phyloP scores from a whole-genome alignment of 257 asterid species.

The Nicotiana obtusifolia region DNA sequence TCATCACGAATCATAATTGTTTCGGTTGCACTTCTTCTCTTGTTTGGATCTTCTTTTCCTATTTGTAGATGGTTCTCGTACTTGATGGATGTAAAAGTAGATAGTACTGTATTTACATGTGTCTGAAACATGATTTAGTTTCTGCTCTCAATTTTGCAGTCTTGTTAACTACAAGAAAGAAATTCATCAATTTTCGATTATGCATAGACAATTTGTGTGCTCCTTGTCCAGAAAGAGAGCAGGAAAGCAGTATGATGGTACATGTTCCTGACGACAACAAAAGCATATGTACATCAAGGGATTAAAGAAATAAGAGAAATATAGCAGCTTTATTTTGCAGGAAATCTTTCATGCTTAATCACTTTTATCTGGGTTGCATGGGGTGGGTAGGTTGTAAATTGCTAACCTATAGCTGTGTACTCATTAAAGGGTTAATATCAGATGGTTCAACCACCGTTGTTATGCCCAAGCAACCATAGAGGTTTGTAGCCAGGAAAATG shows the following conservation, averaged over 20 bases:
- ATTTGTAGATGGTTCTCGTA: neutral
- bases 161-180: neutral
- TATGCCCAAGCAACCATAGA: too few species aligned
- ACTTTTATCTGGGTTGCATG: neutral
- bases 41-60: too few species aligned
- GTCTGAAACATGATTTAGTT: neutral
- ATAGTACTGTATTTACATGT: neutral
- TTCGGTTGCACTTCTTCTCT: neutral
- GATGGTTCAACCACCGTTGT: too few species aligned
- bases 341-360: neutral
- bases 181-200: neutral
- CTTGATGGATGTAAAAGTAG: neutral
- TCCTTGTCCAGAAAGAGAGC: neutral
- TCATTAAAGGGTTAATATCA: too few species aligned
- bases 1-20: neutral
- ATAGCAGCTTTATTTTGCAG: neutral
- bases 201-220: neutral
- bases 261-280: neutral
- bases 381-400: neutral
- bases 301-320: neutral
- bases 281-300: neutral
- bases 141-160: neutral
- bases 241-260: neutral
- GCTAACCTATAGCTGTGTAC: too few species aligned
- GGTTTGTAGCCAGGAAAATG: too few species aligned